These are phyloP conservation scores for Parachlorella kessleri DNA, from an alignment of 139 green algal genomes.

Conservation along the genomic window DNA sequence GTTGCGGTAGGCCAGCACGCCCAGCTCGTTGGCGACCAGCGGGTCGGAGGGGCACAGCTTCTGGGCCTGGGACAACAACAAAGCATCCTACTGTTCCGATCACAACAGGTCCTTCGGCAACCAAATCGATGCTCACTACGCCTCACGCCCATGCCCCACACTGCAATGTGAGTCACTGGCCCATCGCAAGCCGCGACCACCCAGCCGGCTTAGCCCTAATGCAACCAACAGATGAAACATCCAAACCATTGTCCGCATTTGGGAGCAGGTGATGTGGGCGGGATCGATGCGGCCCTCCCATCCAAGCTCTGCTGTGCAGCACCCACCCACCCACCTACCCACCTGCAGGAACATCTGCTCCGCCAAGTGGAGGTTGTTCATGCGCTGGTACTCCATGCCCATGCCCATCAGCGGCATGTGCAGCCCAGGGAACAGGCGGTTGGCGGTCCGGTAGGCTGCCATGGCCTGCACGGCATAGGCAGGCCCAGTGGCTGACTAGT, in stretches of 20 bases:
- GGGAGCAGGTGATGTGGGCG: too few relatives aligned
- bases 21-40: conserved; percentile 87
- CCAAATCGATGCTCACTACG: too few relatives aligned
- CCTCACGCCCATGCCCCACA: too few relatives aligned
- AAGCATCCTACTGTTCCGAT: too few relatives aligned
- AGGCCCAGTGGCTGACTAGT: too few relatives aligned
- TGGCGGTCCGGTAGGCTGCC: conserved; percentile 94
- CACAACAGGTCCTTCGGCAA: too few relatives aligned
- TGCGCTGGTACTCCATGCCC: conserved; percentile 84
- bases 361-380: conserved; percentile 88
- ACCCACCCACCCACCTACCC: neutral
- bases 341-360: conserved; percentile 65
- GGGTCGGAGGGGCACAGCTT: conserved; percentile 85
- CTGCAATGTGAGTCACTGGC: too few relatives aligned
- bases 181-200: too few relatives aligned
- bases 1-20: conserved; percentile 74
- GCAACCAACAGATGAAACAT: too few relatives aligned
- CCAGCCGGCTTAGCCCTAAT: too few relatives aligned
- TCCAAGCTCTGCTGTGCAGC: too few relatives aligned
- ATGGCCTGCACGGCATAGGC: conserved; percentile 95
- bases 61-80: conserved; percentile 74
- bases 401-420: conserved; percentile 91
- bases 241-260: neutral
- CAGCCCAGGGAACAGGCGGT: conserved; percentile 91
- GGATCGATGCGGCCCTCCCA: too few relatives aligned